A percentile compares a stretch with the other conserved stretches of the same genome.
Evolutionary conservation across 2,329 filamentous ascomycete genomes (phyloP).

Genomic region (Aspergillus costaricaensis): DNA sequence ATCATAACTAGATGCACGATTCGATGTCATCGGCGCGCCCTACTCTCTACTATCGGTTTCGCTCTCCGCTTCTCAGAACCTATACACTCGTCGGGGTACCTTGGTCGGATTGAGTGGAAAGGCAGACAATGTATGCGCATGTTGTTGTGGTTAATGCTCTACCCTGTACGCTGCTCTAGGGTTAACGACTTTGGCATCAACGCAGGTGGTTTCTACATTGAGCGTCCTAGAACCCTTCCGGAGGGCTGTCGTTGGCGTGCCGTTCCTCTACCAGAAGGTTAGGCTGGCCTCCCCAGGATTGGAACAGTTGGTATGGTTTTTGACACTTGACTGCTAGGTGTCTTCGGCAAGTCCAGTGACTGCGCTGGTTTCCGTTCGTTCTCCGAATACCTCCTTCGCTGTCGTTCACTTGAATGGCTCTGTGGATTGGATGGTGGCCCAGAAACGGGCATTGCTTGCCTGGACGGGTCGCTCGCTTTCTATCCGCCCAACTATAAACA

Average conservation of each 20-base stretch:
- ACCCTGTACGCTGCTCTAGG: neutral
- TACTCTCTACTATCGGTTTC: slow-evolving; percentile 93
- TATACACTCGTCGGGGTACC: slow-evolving; percentile 90
- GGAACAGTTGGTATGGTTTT: slow-evolving; percentile 1
- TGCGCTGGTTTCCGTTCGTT: slow-evolving; percentile 84
- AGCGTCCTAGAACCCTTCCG: slow-evolving; percentile 82
- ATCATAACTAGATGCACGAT: slow-evolving; percentile 72
- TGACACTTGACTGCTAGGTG: slow-evolving; percentile 53
- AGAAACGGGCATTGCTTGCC: slow-evolving; percentile 84
- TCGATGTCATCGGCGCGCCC: slow-evolving; percentile 88
- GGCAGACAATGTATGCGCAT: slow-evolving; percentile 72
- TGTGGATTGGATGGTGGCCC: slow-evolving; percentile 90
- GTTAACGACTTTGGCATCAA: slow-evolving; percentile 9
- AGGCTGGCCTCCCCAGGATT: neutral
- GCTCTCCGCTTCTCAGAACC: slow-evolving; percentile 86
- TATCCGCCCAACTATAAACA: slow-evolving; percentile 74
- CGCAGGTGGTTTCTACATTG: slow-evolving; percentile 81
- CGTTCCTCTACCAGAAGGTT: slow-evolving; percentile 85
- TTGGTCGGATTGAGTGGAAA: slow-evolving; percentile 88
- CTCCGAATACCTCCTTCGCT: slow-evolving; percentile 80
- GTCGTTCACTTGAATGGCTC: slow-evolving; percentile 89
- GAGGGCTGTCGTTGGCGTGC: slow-evolving; percentile 78
- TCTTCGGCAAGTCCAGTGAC: slow-evolving; percentile 85
- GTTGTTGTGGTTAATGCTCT: neutral
- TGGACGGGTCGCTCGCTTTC: slow-evolving; percentile 91